A percentile compares a stretch with the other conserved stretches of the same genome.
Evolutionary conservation across 345 rosid genomes (phyloP).

Genomic region (Lepidium africanum): DNA sequence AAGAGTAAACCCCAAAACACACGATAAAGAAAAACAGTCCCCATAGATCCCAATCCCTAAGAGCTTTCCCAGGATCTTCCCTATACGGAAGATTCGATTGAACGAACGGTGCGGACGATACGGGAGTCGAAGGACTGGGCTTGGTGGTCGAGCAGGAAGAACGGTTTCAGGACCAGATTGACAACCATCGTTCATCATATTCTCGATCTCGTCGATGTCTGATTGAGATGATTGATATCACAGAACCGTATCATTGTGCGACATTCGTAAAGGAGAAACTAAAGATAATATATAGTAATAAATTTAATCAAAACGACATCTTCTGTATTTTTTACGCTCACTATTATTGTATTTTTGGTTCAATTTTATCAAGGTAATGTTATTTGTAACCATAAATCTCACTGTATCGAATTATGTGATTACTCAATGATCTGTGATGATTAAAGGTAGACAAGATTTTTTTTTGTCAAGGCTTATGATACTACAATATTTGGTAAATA

Average conservation of each 20-base stretch:
- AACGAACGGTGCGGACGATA: conserved; percentile 60
- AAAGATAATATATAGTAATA: too few relatives aligned
- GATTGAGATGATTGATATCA: conserved; percentile 84
- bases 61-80: too few relatives aligned
- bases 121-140: conserved; percentile 80
- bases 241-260: conserved; percentile 76
- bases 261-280: conserved; percentile 33
- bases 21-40: too few relatives aligned
- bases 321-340: too few relatives aligned
- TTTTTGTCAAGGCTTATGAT: background rate
- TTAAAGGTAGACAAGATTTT: background rate
- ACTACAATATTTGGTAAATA: background rate
- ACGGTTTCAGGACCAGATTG: conserved; percentile 68
- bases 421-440: background rate
- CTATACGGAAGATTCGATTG: conserved; percentile 63
- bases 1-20: too few relatives aligned
- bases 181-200: conserved; percentile 70
- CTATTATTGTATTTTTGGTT: too few relatives aligned
- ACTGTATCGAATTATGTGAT: too few relatives aligned
- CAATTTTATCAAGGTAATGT: too few relatives aligned
- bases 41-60: too few relatives aligned
- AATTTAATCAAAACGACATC: too few relatives aligned
- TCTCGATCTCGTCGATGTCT: conserved; percentile 99
- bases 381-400: too few relatives aligned
- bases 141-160: conserved; percentile 75